phyloP scores from a whole-genome alignment of 495 filamentous ascomycete species.

The Penicillium bovifimosum region DNA sequence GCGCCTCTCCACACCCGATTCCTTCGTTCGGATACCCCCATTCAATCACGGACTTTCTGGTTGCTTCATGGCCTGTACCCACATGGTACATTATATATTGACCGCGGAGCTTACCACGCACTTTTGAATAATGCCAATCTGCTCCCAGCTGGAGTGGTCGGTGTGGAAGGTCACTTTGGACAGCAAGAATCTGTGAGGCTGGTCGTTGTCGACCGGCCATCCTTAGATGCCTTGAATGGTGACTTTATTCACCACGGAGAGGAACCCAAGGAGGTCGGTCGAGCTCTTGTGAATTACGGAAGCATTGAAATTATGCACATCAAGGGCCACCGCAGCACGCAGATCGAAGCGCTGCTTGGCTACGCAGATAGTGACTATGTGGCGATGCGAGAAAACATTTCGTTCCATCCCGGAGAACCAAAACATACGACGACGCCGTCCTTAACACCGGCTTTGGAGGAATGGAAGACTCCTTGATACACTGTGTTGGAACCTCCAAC shows the following conservation, averaged over 20 bases:
- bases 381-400: conserved; percentile 81
- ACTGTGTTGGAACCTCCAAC: background rate
- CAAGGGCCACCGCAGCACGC: conserved; percentile 73
- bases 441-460: conserved; percentile 35
- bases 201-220: conserved; percentile 60
- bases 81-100: conserved; percentile 87
- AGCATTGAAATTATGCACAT: conserved; percentile 74
- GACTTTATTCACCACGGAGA: conserved; percentile 40
- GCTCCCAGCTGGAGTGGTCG: conserved; percentile 83
- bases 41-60: conserved; percentile 94
- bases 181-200: conserved; percentile 89
- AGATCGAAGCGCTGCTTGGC: conserved; percentile 72
- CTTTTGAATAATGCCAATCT: conserved; percentile 79
- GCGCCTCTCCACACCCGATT: conserved; percentile 87
- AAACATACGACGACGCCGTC: conserved; percentile 28
- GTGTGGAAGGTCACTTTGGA: conserved; percentile 78
- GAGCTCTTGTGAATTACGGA: conserved; percentile 93
- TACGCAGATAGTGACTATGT: conserved; percentile 96
- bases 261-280: conserved; percentile 70
- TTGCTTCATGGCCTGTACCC: conserved; percentile 89
- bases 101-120: conserved; percentile 77
- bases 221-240: conserved; percentile 35
- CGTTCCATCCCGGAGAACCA: conserved; percentile 45
- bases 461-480: conserved; percentile 15
- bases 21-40: conserved; percentile 76